A percentile compares a stretch with the other conserved stretches of the same genome.
Conservation (phyloP, 2,329 filamentous ascomycete genomes). For the Alternaria arborescens region DNA sequence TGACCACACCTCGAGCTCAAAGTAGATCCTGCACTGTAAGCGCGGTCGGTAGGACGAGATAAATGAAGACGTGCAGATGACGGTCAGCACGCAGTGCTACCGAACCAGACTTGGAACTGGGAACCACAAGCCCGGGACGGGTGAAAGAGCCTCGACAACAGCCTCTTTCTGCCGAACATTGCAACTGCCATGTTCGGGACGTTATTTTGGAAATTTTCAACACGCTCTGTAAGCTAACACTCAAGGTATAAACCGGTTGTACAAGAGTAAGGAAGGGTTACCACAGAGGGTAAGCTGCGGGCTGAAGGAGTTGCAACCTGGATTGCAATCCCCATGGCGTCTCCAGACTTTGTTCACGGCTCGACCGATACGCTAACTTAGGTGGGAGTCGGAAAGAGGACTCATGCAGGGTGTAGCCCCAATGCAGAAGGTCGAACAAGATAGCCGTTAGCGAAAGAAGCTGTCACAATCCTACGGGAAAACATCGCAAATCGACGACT, state of each 20-base stretch:
- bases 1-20: conserved; percentile 33
- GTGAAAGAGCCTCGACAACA: conserved; percentile 12
- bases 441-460: conserved; percentile 16
- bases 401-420: conserved; percentile 14
- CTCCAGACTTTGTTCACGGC: conserved; percentile 9
- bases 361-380: conserved; percentile 11
- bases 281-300: conserved; percentile 1
- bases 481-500: conserved; percentile 10
- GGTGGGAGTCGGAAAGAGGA: neutral
- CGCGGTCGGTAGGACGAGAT: conserved; percentile 21
- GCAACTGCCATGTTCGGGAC: neutral
- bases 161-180: neutral
- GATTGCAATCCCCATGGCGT: neutral
- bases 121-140: conserved; percentile 18
- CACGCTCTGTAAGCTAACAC: conserved; percentile 14
- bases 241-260: neutral
- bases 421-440: conserved; percentile 28
- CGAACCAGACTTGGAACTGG: conserved; percentile 26
- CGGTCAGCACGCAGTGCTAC: conserved; percentile 43
- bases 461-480: conserved; percentile 23
- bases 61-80: conserved; percentile 38
- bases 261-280: conserved; percentile 7
- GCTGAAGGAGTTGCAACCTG: conserved; percentile 1
- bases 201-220: conserved; percentile 16
- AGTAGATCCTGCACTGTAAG: conserved; percentile 27